Evolutionary conservation across 805 yeast genomes (phyloP).

Genomic region (Ogataea glucozyma): DNA sequence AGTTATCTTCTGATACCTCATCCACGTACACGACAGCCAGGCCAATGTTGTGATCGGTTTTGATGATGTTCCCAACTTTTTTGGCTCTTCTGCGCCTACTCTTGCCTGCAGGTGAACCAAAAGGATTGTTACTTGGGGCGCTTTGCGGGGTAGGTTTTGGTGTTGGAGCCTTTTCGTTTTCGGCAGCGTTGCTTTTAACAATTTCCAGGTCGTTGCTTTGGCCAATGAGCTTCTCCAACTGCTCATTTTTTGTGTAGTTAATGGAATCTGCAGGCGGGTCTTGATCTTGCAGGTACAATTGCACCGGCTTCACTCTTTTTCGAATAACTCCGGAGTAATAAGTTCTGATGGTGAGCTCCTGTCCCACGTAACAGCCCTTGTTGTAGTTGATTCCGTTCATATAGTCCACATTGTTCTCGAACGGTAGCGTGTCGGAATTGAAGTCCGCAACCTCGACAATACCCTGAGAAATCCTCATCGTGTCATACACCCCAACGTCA

Average conservation of each 20-base stretch:
- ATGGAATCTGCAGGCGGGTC: conserved; percentile 3
- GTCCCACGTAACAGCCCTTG: conserved; percentile 97
- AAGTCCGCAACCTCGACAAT: conserved; percentile 55
- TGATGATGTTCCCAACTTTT: conserved; percentile 62
- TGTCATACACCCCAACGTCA: conserved; percentile 35
- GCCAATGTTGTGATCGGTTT: conserved; percentile 60
- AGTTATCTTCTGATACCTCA: conserved; percentile 31
- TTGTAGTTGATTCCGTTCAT: conserved; percentile 79
- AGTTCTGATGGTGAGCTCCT: conserved; percentile 89
- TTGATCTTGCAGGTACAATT: conserved; percentile 30
- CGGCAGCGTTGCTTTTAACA: conserved; percentile 7
- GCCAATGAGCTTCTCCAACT: not conserved
- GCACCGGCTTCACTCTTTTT: conserved; percentile 77
- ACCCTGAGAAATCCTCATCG: conserved; percentile 49
- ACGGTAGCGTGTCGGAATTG: conserved; percentile 63
- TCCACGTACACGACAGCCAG: conserved; percentile 56
- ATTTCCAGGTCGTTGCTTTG: conserved; percentile 22
- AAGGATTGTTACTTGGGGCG: conserved; percentile 13
- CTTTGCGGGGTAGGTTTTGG: not conserved
- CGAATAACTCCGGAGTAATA: conserved; percentile 80
- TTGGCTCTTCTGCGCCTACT: conserved; percentile 36
- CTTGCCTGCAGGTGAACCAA: conserved; percentile 23
- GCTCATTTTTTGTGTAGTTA: not conserved
- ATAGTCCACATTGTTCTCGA: conserved; percentile 81
- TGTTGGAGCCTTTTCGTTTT: conserved; percentile 1